These are phyloP conservation scores for Eimeria acervulina DNA, from an alignment of 169 alveolate species.

Conservation along the genomic window DNA sequence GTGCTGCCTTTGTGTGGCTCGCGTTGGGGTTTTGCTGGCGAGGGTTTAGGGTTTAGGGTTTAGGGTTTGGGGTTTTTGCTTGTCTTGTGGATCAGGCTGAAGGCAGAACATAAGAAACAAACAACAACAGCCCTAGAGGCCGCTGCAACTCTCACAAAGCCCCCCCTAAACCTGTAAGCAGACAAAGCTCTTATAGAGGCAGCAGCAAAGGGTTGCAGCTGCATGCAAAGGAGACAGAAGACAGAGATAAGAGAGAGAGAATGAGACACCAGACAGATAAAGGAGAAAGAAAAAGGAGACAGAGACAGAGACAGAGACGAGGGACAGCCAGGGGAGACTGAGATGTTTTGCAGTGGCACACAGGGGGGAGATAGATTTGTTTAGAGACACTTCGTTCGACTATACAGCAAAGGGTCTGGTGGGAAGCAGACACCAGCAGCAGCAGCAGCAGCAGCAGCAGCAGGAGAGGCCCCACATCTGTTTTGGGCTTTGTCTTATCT, in stretches of 20 bases:
- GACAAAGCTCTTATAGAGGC: background rate
- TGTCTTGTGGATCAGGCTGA: background rate
- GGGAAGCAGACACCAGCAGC: background rate
- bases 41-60: background rate
- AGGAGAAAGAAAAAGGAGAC: background rate
- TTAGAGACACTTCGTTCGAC: no score
- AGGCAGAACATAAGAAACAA: background rate
- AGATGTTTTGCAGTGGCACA: background rate
- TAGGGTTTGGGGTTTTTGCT: background rate
- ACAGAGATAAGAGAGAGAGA: background rate
- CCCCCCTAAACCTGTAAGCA: conserved; percentile 33
- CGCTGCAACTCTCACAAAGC: background rate
- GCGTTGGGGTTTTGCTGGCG: no score
- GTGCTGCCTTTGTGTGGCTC: background rate
- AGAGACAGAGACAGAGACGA: background rate
- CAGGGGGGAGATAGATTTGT: background rate
- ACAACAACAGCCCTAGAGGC: background rate
- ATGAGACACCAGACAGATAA: background rate
- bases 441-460: background rate
- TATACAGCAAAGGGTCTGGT: background rate
- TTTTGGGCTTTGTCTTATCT: background rate
- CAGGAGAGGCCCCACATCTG: background rate
- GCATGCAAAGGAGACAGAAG: background rate
- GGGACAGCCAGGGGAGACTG: background rate
- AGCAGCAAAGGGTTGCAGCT: background rate